Base-by-base conservation (phyloP, 148 eudicot genomes). In the Chenopodium suecicum region DNA sequence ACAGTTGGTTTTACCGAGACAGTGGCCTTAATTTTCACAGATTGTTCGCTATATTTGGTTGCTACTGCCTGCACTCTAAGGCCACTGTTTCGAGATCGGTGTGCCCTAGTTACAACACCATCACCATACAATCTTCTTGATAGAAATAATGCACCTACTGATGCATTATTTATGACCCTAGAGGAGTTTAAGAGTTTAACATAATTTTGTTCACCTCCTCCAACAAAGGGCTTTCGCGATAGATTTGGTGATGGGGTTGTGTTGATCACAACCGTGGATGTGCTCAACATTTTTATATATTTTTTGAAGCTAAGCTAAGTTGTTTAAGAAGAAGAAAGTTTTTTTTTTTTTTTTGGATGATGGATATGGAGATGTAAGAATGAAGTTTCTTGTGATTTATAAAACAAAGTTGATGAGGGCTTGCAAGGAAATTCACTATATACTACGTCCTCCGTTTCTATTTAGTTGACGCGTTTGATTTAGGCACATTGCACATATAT, bases 1-100 rank as follows among this genome's bases (percentile, higher is more conserved):
- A 77, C 22, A 1, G 82, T 78, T 8, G 79, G 81, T 74, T 78
- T 56, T 1, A 85, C 87, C 2, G 69, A 81, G 16, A 85, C 75
- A 16, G 60, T 32, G 23, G 86, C 90, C 77, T 79, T 85, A 7
- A 88, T 78, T 4, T 41, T 67, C 10, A 75, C 5, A 0, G 66
- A 11, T 41, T 32, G 64, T 31, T 80, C 72, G 6, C 7, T 34
- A 63, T 16, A 0, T 79, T 74, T 8, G 79, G 81, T 74, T 78
- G 41, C 52, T 10, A 29, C 14, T 12, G 64, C 74, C 17, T 34
- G 4, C 7, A 75, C 82, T 48, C 37, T 50, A 62, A 63, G 25
- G 47, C 27, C 23, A 6, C 52, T 16, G 9, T 52, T 74, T 52
- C 23, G 65, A 29, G 0, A 20, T 54, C 22, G 63, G 8, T 10